Evolutionary conservation across 1,284 basidiomycete genomes (phyloP), one percentile per base, ranked within the genome.

Genomic region (Butyriboletus regius): DNA sequence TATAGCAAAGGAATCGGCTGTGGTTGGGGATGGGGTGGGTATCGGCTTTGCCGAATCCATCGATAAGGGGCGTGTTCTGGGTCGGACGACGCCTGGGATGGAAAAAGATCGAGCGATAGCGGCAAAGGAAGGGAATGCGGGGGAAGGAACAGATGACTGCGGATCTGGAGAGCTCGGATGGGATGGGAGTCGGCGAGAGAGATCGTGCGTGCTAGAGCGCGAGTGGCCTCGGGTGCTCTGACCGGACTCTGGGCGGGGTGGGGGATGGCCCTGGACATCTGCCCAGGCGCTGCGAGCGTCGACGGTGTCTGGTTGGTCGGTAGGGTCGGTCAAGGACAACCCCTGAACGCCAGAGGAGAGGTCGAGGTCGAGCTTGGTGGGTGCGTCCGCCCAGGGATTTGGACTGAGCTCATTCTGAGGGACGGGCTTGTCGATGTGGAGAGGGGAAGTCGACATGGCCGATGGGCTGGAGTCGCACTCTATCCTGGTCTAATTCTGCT

Each of bases 21-120:
- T 28, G 17, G 39, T 26, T 2, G 49, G 22, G 24, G 48, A 40
- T 1, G 48, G 48, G 1, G 42, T 14, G 46, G 51, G 48, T 24
- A 48, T 42, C 26, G 46, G 29, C 15, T 50, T 51, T 5, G 51
- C 51, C 17, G 53, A 40, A 49, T 56, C 54, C 41, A 56, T 35
- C 8, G 53, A 54, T 2, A 31, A 34, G 1, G 53, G 54, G 5
- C 35, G 54, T 8, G 47, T 28, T 2, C 41, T 38, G 6, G 46
- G 46, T 5, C 48, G 37, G 12, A 69, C 63, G 39, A 52, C 55
- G 31, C 56, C 59, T 1, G 80, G 79, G 37, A 82, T 73, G 4
- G 82, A 70, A 58, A 87, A 78, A 4, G 77, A 76, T 33, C 79
- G 77, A 2, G 85, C 83, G 41, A 88, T 62, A 1, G 82, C 74